A percentile compares a stretch with the other conserved stretches of the same genome.
Evolutionary conservation across 257 asterid species (phyloP).

Genomic region (Nyctanthes arbortristis): DNA sequence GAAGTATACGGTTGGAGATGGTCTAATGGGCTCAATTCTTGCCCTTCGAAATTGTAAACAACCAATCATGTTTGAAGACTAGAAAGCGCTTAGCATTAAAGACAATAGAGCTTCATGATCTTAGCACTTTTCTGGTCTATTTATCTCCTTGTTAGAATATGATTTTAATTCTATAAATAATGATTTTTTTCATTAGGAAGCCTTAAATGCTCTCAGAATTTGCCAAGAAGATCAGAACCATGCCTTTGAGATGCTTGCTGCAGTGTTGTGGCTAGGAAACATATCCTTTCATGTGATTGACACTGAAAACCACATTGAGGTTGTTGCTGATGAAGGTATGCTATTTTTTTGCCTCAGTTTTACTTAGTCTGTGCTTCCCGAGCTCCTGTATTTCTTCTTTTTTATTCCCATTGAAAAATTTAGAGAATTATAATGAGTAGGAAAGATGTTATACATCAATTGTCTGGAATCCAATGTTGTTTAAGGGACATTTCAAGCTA

Average conservation of each 20-base stretch:
- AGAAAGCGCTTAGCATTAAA: background rate
- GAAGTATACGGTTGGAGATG: too few relatives aligned
- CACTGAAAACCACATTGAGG: constrained; percentile 69
- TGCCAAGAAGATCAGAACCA: constrained; percentile 74
- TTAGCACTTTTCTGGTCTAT: constrained; percentile 5
- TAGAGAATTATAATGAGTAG: background rate
- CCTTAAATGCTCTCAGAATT: constrained; percentile 58
- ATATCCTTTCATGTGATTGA: constrained; percentile 69
- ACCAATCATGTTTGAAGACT: background rate
- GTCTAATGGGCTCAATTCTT: too few relatives aligned
- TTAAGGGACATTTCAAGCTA: background rate
- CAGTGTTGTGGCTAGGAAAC: constrained; percentile 96
- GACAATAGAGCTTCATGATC: background rate
- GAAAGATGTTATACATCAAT: constrained; percentile 7
- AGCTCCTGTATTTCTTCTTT: constrained; percentile 16
- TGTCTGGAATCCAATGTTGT: background rate
- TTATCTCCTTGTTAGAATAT: constrained; percentile 21
- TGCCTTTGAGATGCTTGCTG: constrained; percentile 80
- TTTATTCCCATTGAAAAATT: constrained; percentile 12
- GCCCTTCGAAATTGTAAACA: background rate
- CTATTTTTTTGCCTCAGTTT: constrained; percentile 4
- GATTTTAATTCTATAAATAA: constrained; percentile 18
- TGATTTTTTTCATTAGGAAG: constrained; percentile 60
- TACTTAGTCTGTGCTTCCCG: constrained; percentile 18
- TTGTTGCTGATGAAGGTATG: constrained; percentile 89